Base-by-base conservation (phyloP, 352 stramenopile genomes). In the Phytophthora niederhauseri region DNA sequence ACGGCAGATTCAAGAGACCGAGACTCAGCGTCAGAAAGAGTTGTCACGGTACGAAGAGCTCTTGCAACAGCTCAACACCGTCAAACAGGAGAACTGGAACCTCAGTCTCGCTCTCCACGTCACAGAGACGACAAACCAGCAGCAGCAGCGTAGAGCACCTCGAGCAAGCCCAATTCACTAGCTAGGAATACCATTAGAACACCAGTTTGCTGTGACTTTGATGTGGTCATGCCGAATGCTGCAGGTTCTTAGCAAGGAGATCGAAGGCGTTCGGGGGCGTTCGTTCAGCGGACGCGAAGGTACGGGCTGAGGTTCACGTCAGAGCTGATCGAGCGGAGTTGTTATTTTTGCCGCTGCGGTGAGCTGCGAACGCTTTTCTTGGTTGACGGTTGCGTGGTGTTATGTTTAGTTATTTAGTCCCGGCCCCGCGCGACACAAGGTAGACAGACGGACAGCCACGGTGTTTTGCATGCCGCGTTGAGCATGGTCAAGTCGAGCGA, bases 11-110 rank as follows among this genome's bases (percentile, higher is more conserved):
- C 68, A 84, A 62, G 59, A 82, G 43, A 59, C 73, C 4, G 57
- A 78, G 28, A 51, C 59, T 4, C 68, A 73, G 34, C 70, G 85
- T 54, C 54, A 87, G 8, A 64, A 78, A 7, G 72, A 80, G 22
- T 56, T 81, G 9, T 58, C 66, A 12, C 70, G 76, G 24, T 77
- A 83, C n/a, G 77, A 92, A 15, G 56, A 84, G 14, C 41, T 92
- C 48, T 71, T 86, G 17, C 57, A 71, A 17, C 70, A 90, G 31
- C 64, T 94, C 38, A 89, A 93, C 55, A 52, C 55, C 9, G 55
- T 88, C 19, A 90, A 91, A 52, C 70, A 89, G 30, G 78, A 92
- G 53, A 93, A 93, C 59, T 93, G 85, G 83, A 75, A 56, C 14
- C 77, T 93, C 11, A 88, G 61, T 50, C 72, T 91, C 1, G 85